Evolutionary conservation across 192 early-diverging fungal species (phyloP).

Genomic region (Spinellus fusiger): DNA sequence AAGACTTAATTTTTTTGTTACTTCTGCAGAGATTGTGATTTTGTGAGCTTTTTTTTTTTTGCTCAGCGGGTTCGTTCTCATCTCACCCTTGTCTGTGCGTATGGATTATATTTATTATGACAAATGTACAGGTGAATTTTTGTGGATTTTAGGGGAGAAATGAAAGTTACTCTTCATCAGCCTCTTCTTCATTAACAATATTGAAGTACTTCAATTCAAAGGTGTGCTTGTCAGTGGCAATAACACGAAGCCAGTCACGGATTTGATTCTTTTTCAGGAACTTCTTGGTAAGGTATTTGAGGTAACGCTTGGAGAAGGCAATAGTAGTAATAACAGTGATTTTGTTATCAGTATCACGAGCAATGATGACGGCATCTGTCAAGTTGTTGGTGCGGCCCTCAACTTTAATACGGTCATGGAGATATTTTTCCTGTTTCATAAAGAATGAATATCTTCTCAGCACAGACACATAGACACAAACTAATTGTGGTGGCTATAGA

Average conservation of each 20-base stretch:
- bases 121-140: constrained; percentile 1
- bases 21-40: constrained; percentile 30
- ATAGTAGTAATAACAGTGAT: constrained; percentile 73
- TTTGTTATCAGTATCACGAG: constrained; percentile 61
- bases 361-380: constrained; percentile 76
- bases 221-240: constrained; percentile 77
- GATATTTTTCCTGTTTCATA: constrained; percentile 80
- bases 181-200: constrained; percentile 71
- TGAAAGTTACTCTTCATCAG: constrained; percentile 55
- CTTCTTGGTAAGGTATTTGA: constrained; percentile 99
- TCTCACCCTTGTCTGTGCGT: constrained; percentile 24
- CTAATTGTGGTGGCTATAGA: neutral
- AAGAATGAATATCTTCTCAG: neutral
- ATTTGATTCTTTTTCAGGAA: constrained; percentile 99
- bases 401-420: constrained; percentile 98
- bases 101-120: neutral
- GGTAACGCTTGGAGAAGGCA: constrained; percentile 95
- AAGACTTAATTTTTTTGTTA: neutral
- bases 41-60: constrained; percentile 16
- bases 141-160: constrained; percentile 1
- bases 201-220: constrained; percentile 97
- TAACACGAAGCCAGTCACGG: constrained; percentile 97
- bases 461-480: neutral
- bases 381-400: constrained; percentile 94
- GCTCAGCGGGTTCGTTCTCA: constrained; percentile 34